Evolutionary conservation across 2,329 filamentous ascomycete genomes (phyloP), one percentile per base, ranked within the genome.

Genomic region (Exophiala xenobiotica): DNA sequence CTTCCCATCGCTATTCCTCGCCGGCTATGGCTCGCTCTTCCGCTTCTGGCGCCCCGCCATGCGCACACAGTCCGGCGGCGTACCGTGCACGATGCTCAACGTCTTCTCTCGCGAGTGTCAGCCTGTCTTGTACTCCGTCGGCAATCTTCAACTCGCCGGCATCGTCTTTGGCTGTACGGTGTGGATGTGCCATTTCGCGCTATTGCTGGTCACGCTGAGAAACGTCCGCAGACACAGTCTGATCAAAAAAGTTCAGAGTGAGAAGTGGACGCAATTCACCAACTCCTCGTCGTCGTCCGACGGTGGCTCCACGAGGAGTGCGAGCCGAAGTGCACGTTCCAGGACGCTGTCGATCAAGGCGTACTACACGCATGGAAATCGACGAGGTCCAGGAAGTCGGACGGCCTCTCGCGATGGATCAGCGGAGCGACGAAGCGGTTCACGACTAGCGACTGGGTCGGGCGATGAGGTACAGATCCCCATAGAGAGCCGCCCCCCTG

Each of bases 81-180:
- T 60, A 2, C 33, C 50, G 1, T 68, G 65, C 53, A 63, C 50
- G 37, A 59, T 58, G 20, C 45, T 59, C 18, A 64, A 67, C 47
- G 47, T 58, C 9, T 65, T 64, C 45, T 56, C 62, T 8, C 58
- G 53, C 18, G 58, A 63, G 35, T 68, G 66, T 46, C 60, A 63
- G 48, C 64, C 65, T 6, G 60, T 60, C 2, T 43, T 68, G 41
- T 68, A 68, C 41, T 31, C 43, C 12, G 57, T 67, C 16, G 65
- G 65, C 9, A 57, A 44, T 33, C 44, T 68, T 45, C 64, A 68
- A 44, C 58, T 68, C 26, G 64, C 57, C 4, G 65, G 56, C 2
- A 58, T 67, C 18, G 45, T 61, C 12, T 64, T 65, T 54, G 60
- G 56, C 26, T 49, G 57, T 31, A 29, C 63, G 12, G 59, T 65